These are phyloP conservation scores for Talaromyces adpressus DNA, from an alignment of 495 filamentous ascomycete genomes.

Conservation along the genomic window DNA sequence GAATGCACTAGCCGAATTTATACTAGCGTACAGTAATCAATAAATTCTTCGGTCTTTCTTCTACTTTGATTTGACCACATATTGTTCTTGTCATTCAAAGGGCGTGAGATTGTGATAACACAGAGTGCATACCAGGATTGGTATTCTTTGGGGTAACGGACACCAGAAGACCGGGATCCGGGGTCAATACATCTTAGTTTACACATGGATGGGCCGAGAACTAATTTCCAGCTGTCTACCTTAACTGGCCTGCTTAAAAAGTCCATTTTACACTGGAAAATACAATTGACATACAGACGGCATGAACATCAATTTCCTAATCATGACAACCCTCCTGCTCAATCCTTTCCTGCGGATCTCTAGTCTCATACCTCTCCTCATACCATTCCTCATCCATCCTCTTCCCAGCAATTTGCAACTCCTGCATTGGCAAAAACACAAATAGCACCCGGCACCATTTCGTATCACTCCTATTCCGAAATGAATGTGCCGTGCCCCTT, in stretches of 20 bases:
- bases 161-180: background rate
- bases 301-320: background rate
- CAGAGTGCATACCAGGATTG: background rate
- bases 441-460: conserved; percentile 56
- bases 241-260: too few relatives aligned
- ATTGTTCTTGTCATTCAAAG: background rate
- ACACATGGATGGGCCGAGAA: too few relatives aligned
- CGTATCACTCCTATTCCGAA: conserved; percentile 44
- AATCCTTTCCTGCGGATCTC: conserved; percentile 6
- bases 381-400: conserved; percentile 22
- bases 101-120: background rate
- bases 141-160: background rate
- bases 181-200: background rate
- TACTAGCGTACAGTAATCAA: background rate
- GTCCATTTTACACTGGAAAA: too few relatives aligned
- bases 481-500: conserved; percentile 55
- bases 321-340: conserved; percentile 5
- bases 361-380: conserved; percentile 16
- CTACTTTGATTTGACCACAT: background rate
- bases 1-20: background rate
- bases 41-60: background rate
- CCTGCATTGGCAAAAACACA: conserved; percentile 27
- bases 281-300: background rate
- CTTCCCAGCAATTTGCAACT: conserved; percentile 19
- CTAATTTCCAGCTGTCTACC: too few relatives aligned